Evolutionary conservation across 148 eudicot species (phyloP), one percentile per base, ranked within the genome.

Genomic region (Simmondsia chinensis): DNA sequence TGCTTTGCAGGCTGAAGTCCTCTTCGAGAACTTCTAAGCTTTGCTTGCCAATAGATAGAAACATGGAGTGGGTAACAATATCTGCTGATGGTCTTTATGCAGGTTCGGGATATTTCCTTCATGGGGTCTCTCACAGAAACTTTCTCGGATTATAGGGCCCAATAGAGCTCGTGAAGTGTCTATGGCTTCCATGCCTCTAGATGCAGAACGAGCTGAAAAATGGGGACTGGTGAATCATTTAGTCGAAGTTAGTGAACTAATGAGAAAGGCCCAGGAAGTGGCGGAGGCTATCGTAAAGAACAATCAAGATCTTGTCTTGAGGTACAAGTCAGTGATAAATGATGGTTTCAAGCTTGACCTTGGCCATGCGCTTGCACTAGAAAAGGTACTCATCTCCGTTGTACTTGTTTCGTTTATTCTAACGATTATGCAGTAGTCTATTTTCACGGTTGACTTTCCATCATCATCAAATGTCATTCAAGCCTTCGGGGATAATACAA

Each of bases 51-150:
- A 16, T 15, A 23, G 18, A 1, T 16, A 20, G 23, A 21, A 20
- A 11, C 19, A 18, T 48, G 30, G 15, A 35, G 16, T 25, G 4
- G 10, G 6, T 5, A 3, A 36, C 12, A 20, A 35, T 18, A 11
- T 9, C 15, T 5, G 11, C 14, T 51, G 2, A 32, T 38, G 31
- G 20, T 29, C 20, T 13, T 42, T 20, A 34, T 69, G 59, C 66
- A 86, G 99, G 58, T 82, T 86, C 60, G 96, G 96, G 22, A 91
- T 91, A 70, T 91, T 82, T 60, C 99, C 99, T 21, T 91, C 99
- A 10, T 91, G 99, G 99, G 99, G 99, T 54, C 77, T 91, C 11
- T 91, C 99, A 13, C 99, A 91, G 67, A 91, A 91, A 72, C 96
- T 91, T 43, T 79, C 96, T 6, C 94, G 94, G 42, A 58, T 91